These are phyloP conservation scores for Aspergillus ruber DNA, from an alignment of 2,329 filamentous ascomycete species.

Conservation along the genomic window DNA sequence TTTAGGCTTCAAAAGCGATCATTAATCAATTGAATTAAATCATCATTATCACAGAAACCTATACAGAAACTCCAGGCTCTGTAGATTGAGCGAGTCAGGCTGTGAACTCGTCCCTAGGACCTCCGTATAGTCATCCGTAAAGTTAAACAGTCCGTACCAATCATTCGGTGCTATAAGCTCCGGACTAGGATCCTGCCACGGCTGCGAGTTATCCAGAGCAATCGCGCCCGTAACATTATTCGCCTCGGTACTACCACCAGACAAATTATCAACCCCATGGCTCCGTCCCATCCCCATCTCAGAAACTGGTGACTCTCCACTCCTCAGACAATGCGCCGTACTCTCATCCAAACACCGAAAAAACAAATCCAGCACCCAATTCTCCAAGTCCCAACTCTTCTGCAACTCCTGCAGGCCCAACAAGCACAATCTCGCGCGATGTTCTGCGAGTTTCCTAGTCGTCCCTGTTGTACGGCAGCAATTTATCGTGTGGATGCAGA, in stretches of 20 bases:
- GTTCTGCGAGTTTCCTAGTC: slow-evolving; percentile 41
- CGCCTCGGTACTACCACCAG: neutral
- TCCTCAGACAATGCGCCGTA: slow-evolving; percentile 35
- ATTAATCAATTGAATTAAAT: neutral
- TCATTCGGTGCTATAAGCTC: slow-evolving; percentile 14
- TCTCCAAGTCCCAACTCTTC: slow-evolving; percentile 45
- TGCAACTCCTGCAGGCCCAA: slow-evolving; percentile 45
- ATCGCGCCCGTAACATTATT: slow-evolving; percentile 3
- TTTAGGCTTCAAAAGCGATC: no score
- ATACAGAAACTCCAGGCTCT: slow-evolving; percentile 27
- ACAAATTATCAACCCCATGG: neutral
- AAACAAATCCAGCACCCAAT: slow-evolving; percentile 45
- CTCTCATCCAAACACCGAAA: slow-evolving; percentile 44
- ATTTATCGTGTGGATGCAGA: slow-evolving; percentile 45
- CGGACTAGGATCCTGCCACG: slow-evolving; percentile 1
- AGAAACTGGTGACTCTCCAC: neutral
- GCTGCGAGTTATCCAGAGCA: slow-evolving; percentile 4
- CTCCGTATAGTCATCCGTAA: slow-evolving; percentile 23
- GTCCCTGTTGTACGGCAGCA: slow-evolving; percentile 33
- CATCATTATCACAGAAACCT: slow-evolving; percentile 19
- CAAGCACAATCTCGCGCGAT: slow-evolving; percentile 44
- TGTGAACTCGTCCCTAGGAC: slow-evolving; percentile 22
- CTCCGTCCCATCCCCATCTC: neutral
- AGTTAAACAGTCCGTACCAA: slow-evolving; percentile 25
- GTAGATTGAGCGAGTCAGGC: slow-evolving; percentile 23